Percentiles rank a stretch among this genome's conserved stretches.
Evolutionary conservation across 2,329 filamentous ascomycete genomes (phyloP).

Genomic region (Colletotrichum brevisporum): DNA sequence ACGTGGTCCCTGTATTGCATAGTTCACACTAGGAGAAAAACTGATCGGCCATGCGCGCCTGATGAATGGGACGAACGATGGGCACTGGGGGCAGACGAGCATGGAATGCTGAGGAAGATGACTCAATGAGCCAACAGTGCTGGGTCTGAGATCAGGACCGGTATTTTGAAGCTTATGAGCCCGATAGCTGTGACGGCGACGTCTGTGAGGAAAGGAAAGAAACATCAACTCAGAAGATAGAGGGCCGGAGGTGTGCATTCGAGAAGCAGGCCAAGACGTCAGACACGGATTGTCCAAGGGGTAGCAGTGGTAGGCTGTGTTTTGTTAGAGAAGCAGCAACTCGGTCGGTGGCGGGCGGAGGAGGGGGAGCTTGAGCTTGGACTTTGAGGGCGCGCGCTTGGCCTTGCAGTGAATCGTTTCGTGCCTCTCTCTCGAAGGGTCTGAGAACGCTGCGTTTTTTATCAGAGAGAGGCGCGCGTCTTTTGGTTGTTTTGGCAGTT

Average conservation of each 20-base stretch:
- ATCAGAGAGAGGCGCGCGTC: background rate
- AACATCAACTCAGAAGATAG: background rate
- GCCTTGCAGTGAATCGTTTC: too few relatives aligned
- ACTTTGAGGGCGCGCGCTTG: background rate
- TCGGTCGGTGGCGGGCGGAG: background rate
- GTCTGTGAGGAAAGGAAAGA: background rate
- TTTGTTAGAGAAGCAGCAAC: constrained; percentile 9
- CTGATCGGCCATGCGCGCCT: background rate
- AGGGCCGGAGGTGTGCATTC: background rate
- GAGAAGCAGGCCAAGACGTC: constrained; percentile 20
- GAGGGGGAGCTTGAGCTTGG: constrained; percentile 10
- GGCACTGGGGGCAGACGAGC: background rate
- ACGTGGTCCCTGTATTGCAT: background rate
- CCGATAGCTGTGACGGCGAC: background rate
- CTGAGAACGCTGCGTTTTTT: too few relatives aligned
- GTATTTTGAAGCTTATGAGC: background rate
- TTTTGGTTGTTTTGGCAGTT: background rate
- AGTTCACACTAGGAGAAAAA: background rate
- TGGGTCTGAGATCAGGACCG: background rate
- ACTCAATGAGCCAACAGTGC: too few relatives aligned
- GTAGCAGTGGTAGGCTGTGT: constrained; percentile 13
- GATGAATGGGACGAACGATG: constrained; percentile 22
- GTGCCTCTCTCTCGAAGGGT: too few relatives aligned
- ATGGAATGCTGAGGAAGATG: background rate
- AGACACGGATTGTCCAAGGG: background rate